Conservation (phyloP, 306 rosid genomes). For the Cicer pinnatifidum region DNA sequence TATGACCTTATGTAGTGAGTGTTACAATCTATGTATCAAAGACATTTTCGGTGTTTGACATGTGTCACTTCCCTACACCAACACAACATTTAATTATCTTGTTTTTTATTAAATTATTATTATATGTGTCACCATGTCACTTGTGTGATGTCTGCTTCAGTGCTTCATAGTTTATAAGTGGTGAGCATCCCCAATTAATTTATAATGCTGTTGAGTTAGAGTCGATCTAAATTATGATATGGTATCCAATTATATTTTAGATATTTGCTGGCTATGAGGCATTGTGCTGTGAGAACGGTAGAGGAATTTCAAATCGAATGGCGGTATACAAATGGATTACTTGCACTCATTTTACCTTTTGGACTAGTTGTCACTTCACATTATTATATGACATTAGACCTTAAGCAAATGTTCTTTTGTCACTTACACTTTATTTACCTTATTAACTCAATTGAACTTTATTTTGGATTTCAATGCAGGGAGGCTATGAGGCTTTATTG, state of each 20-base stretch:
- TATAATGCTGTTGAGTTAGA: no score
- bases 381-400: neutral
- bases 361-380: conserved; percentile 66
- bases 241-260: neutral
- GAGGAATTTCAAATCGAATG: conserved; percentile 61
- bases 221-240: neutral
- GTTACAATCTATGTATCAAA: no score
- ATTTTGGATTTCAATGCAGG: conserved; percentile 53
- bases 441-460: conserved; percentile 30
- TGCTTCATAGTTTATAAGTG: no score
- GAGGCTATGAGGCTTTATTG: conserved; percentile 66
- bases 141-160: no score
- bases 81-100: no score
- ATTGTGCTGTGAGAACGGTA: no score
- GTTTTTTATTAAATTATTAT: no score
- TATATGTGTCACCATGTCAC: no score
- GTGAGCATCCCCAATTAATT: no score
- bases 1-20: no score
- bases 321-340: conserved; percentile 77
- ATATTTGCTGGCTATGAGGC: neutral
- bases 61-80: no score
- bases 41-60: no score
- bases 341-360: conserved; percentile 69
- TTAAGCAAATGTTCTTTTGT: neutral
- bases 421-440: conserved; percentile 21